Evolutionary conservation across 257 asterid species (phyloP).

Genomic region (Gardenia jasminoides): DNA sequence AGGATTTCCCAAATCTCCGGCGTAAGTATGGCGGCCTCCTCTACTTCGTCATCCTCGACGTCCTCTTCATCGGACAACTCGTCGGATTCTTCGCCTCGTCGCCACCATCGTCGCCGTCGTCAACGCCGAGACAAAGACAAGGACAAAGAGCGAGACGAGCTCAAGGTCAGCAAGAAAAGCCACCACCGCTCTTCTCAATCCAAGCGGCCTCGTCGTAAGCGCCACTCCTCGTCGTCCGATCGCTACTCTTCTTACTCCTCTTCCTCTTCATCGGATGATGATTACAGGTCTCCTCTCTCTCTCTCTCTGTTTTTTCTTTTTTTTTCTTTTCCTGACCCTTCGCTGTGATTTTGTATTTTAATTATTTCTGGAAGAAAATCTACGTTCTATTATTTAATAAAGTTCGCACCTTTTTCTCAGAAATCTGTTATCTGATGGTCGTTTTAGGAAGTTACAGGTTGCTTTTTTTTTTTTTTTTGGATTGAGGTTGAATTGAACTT

Average conservation of each 20-base stretch:
- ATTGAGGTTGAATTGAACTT: not conserved
- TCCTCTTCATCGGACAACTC: slow-evolving; percentile 30
- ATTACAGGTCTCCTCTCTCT: slow-evolving; percentile 46
- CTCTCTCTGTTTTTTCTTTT: not conserved
- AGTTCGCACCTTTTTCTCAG: no score
- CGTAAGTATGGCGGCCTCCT: slow-evolving; percentile 53
- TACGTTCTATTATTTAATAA: no score
- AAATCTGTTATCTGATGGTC: no score
- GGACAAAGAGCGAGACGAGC: slow-evolving; percentile 42
- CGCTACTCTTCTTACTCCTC: slow-evolving; percentile 31
- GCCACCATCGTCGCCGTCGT: slow-evolving; percentile 47
- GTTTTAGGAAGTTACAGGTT: no score
- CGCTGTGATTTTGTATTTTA: not conserved
- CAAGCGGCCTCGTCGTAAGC: slow-evolving; percentile 64
- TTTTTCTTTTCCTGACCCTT: not conserved
- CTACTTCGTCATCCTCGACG: slow-evolving; percentile 41
- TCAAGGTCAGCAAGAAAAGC: slow-evolving; percentile 62
- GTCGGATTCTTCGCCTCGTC: slow-evolving; percentile 27
- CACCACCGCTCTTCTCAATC: slow-evolving; percentile 43
- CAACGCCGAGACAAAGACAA: slow-evolving; percentile 37
- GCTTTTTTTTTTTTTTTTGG: not conserved
- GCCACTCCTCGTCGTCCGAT: slow-evolving; percentile 58
- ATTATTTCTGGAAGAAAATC: no score
- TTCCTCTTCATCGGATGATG: slow-evolving; percentile 58
- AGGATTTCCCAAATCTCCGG: slow-evolving; percentile 2